Base-by-base conservation (phyloP, 768 basidiomycete species). In the Suillus subaureus region DNA sequence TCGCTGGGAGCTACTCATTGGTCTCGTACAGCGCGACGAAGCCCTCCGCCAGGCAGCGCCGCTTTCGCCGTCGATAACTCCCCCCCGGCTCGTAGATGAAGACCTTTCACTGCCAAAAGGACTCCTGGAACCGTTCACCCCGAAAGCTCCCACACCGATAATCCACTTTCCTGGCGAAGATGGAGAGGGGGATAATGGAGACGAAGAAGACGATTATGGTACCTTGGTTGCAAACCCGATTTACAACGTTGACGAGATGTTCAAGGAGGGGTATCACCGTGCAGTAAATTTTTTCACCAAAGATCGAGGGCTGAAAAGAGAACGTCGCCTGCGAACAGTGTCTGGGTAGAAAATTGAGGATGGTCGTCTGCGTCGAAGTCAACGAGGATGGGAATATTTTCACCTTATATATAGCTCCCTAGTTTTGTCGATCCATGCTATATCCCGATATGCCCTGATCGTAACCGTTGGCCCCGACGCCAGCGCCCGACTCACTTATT, bases 1-100 rank as follows among this genome's bases (percentile, higher is more conserved):
- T 35, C 84, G 84, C 63, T 87, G 85, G 84, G 82, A 86, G 64
- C 61, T 87, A 55, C 77, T 88, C 56, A 67, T 82, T 55, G 79
- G 82, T 63, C 77, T 87, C 4, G 79, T 80, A 31, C 73, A 75
- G 43, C 70, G 70, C 57, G 75, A 79, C 54, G 66, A 66, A 42
- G 70, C 73, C 57, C 73, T 61, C 33, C 60, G 62, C 18, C 57
- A 62, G 54, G 9, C 39, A 18, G 26, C 57, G 3, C 37, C 57
- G 23, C 18, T 16, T 58, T 9, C 52, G 52, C 43, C 68, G 56
- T 39, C 70, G 21, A 31, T 55, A n/a, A 52, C 51, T 42, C 52
- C 65, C 12, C 61, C 39, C 9, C 15, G 60, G 45, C 28, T 40
- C 37, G 31, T 61, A 58, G 26, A 54, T 16, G 33, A 65, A 63